Conservation (phyloP, 495 filamentous ascomycete genomes). For the Xylaria bambusicola region DNA sequence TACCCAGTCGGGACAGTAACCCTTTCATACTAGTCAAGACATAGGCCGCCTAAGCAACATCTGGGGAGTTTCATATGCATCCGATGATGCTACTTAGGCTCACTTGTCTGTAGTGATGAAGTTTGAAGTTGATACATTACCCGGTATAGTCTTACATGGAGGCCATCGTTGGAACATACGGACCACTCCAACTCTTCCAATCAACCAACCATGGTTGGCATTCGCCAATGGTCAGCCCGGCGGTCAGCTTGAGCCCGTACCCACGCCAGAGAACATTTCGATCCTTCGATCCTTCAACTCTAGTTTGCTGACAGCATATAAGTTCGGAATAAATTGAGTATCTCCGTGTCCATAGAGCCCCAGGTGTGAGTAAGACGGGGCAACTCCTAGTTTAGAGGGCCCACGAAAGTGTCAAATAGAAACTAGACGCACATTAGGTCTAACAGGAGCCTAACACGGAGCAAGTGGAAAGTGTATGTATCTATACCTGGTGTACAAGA, state of each 20-base stretch:
- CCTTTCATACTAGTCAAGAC: too few species aligned
- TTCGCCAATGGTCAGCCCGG: conserved; percentile 6
- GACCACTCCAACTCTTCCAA: conserved; percentile 1
- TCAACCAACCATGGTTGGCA: not conserved
- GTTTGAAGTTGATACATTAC: too few species aligned
- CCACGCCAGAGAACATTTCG: conserved; percentile 1
- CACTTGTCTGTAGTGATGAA: too few species aligned
- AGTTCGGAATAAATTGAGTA: not conserved
- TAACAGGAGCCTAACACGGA: not conserved
- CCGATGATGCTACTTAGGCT: too few species aligned
- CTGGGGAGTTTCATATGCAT: too few species aligned
- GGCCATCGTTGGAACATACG: conserved; percentile 13
- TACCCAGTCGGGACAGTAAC: conserved; percentile 6
- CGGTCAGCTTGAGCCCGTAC: conserved; percentile 3
- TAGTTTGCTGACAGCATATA: not conserved
- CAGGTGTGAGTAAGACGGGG: conserved; percentile 3
- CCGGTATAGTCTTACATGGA: not conserved
- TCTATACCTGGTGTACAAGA: too few species aligned
- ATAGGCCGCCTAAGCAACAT: too few species aligned
- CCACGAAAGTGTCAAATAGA: not conserved
- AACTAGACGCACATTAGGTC: conserved; percentile 1
- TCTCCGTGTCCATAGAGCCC: not conserved
- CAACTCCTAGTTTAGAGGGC: not conserved
- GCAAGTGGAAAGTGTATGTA: not conserved
- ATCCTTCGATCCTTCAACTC: conserved; percentile 13